These are phyloP conservation scores for Passiflora organensis DNA, from an alignment of 345 rosid species.

Conservation along the genomic window DNA sequence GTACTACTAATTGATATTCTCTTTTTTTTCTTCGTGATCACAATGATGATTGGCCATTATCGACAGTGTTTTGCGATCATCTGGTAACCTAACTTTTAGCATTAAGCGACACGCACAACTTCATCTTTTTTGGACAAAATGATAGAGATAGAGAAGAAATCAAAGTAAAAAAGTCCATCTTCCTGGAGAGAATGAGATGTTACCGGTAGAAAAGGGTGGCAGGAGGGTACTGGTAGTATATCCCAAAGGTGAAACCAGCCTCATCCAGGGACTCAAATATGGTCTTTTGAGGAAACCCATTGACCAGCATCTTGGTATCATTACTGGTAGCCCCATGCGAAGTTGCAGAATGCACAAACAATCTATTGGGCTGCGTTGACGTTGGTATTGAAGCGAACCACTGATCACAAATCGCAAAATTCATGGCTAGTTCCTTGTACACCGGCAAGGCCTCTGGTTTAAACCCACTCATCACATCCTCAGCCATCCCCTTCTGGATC, in stretches of 20 bases:
- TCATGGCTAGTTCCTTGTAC: constrained; percentile 28
- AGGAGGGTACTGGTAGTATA: constrained; percentile 47
- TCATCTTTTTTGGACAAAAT: no score
- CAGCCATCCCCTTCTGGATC: constrained; percentile 40
- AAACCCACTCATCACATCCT: constrained; percentile 51
- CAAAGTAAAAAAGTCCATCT: no score
- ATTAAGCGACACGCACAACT: no score
- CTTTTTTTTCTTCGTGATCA: no score
- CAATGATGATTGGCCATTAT: no score
- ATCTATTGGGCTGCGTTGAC: constrained; percentile 56
- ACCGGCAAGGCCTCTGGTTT: constrained; percentile 36
- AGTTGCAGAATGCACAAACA: constrained; percentile 55
- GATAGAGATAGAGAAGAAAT: no score
- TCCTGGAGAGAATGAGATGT: neutral
- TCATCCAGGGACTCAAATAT: constrained; percentile 60
- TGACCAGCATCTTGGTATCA: constrained; percentile 28
- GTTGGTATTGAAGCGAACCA: constrained; percentile 65
- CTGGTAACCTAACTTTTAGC: no score
- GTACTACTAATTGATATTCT: no score
- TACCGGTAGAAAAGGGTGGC: constrained; percentile 57
- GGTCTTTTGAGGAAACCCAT: constrained; percentile 62
- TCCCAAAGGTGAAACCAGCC: constrained; percentile 47
- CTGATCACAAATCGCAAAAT: constrained; percentile 41
- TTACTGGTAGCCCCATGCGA: constrained; percentile 57
- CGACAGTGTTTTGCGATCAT: no score